Evolutionary conservation across 1,284 basidiomycete species (phyloP), one percentile per base, ranked within the genome.

Genomic region (Hymenochaete sp.): DNA sequence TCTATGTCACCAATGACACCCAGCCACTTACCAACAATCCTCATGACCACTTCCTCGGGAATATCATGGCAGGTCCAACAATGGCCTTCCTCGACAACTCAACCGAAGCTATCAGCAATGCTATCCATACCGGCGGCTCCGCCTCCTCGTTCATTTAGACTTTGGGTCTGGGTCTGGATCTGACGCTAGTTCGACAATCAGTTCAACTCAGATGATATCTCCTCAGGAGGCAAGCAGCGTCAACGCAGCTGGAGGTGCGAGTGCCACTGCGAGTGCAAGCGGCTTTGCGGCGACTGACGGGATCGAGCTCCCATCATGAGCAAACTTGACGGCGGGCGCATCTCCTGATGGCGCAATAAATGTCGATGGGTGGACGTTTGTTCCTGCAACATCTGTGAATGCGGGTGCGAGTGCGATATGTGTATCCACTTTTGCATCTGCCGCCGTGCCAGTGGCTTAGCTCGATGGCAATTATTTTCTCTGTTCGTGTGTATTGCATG

Each of bases 1-100:
- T 89, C 57, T 88, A 70, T 64, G 64, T 89, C 63, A 87, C 82
- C 36, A 71, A 68, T 36, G 73, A 79, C 56, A 59, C 60, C 40
- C 74, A 79, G 52, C 79, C 84, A 1, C 64, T 89, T 31, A 55
- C 71, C 58, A 81, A 77, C 67, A 72, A 79, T 62, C 74, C 79
- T 51, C 61, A 70, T 28, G 73, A 79, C 58, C 80, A 81, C 50
- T 74, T 73, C 44, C 71, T 66, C 40, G 66, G 62, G 49, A 67
- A 71, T 48, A 62, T 82, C 58, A 63, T 88, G 49, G 84, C 84
- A 13, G 85, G 87, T 25, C 85, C 85, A n/a, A 65, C 73, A 4
- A 62, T 83, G 50, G 65, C 73, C 10, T 86, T 82, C 68, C 69
- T 85, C 59, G 80, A 84, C 62, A 70, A 66, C 35, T 50, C 67